Conservation (phyloP, 2,329 filamentous ascomycete genomes). For the Aquanectria penicillioides region DNA sequence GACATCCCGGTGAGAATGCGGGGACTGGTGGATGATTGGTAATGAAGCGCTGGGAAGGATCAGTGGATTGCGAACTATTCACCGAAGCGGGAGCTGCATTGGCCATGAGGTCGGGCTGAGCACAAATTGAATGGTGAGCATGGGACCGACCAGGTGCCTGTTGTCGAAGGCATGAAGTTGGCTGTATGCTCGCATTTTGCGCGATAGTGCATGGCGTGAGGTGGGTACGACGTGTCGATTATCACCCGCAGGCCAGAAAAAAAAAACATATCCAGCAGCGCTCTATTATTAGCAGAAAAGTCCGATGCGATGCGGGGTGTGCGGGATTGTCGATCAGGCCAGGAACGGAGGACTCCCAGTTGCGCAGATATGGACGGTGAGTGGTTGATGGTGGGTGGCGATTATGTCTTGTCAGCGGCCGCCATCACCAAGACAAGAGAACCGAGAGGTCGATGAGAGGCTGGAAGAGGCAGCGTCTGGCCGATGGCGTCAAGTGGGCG, state of each 20-base stretch:
- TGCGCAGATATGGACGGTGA: background rate
- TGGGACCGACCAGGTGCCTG: background rate
- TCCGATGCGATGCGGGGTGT: constrained; percentile 23
- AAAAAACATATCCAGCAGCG: background rate
- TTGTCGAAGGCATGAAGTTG: constrained; percentile 2
- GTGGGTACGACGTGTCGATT: constrained; percentile 28
- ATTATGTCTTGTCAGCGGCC: background rate
- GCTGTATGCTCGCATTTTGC: background rate
- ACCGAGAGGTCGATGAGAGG: background rate
- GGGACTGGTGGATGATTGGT: constrained; percentile 6
- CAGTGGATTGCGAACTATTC: background rate
- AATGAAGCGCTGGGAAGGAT: constrained; percentile 4
- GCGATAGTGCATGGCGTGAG: constrained; percentile 24
- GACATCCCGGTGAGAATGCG: constrained; percentile 1
- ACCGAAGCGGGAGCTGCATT: background rate
- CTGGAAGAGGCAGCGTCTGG: background rate
- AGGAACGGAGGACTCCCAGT: background rate
- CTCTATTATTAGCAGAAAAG: constrained; percentile 35
- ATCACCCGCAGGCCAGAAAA: background rate
- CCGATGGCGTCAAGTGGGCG: background rate
- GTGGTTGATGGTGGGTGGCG: background rate
- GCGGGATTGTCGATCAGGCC: constrained; percentile 2
- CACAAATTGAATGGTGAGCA: background rate
- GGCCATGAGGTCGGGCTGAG: background rate
- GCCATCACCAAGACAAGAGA: constrained; percentile 4